Evolutionary conservation across 208 protist genomes (phyloP).

Genomic region (Borovskyia barvae): DNA sequence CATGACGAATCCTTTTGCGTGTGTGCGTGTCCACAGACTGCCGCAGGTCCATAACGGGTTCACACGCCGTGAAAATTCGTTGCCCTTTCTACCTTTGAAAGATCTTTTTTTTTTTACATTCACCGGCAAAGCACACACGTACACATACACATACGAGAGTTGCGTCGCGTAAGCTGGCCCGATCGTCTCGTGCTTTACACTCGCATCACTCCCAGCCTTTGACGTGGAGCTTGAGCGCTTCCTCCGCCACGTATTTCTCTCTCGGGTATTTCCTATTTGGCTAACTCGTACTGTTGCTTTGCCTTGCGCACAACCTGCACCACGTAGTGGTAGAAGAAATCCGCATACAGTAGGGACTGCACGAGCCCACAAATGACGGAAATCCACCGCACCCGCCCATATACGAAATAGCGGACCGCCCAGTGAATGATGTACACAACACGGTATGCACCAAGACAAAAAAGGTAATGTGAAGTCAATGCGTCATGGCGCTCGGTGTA

Average conservation of each 20-base stretch:
- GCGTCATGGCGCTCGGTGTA: slow-evolving; percentile 93
- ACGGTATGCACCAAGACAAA: slow-evolving; percentile 92
- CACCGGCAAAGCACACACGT: background rate
- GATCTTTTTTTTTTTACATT: too few relatives aligned
- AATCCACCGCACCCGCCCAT: slow-evolving; percentile 64
- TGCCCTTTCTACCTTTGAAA: too few relatives aligned
- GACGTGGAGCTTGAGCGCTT: too few relatives aligned
- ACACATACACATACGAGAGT: background rate
- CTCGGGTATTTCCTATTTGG: too few relatives aligned
- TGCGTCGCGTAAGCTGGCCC: background rate
- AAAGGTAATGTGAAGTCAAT: slow-evolving; percentile 95
- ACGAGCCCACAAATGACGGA: slow-evolving; percentile 82
- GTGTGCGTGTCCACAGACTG: too few relatives aligned
- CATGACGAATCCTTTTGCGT: too few relatives aligned
- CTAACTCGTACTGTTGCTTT: slow-evolving; percentile 78
- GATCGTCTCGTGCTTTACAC: too few relatives aligned
- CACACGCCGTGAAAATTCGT: too few relatives aligned
- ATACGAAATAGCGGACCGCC: slow-evolving; percentile 82
- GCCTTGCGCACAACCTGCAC: slow-evolving; percentile 76
- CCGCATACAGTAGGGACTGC: slow-evolving; percentile 93
- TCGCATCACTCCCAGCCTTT: too few relatives aligned
- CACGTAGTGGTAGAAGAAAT: slow-evolving; percentile 98
- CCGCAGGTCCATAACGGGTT: too few relatives aligned
- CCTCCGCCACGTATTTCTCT: too few relatives aligned
- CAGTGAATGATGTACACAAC: slow-evolving; percentile 96